These are phyloP conservation scores for Colletotrichum shisoi DNA, from an alignment of 2,329 filamentous ascomycete species.

Conservation along the genomic window DNA sequence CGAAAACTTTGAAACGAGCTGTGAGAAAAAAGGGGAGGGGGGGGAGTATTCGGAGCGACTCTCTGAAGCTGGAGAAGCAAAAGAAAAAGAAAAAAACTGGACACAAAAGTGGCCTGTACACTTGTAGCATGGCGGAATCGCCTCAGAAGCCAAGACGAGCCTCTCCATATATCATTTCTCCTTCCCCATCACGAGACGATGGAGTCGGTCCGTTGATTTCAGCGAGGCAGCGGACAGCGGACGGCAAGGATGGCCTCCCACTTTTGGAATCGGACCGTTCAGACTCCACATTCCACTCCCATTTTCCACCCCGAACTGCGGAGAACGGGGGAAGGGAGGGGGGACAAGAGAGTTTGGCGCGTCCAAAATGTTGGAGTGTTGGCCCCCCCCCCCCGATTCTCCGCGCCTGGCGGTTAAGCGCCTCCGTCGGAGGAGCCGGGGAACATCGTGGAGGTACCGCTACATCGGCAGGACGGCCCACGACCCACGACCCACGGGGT, in stretches of 20 bases:
- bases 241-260: not conserved
- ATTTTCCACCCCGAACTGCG: slow-evolving; percentile 14
- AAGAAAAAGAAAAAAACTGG: not conserved
- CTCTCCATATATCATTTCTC: slow-evolving; percentile 22
- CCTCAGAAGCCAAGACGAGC: slow-evolving; percentile 29
- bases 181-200: slow-evolving; percentile 25
- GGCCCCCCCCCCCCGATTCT: slow-evolving; percentile 30
- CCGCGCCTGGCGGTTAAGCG: slow-evolving; percentile 18
- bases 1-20: not conserved
- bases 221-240: slow-evolving; percentile 28
- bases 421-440: slow-evolving; percentile 24
- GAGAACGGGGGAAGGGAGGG: slow-evolving; percentile 8
- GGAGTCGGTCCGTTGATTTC: slow-evolving; percentile 35
- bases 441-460: slow-evolving; percentile 13
- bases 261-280: slow-evolving; percentile 33
- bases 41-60: slow-evolving; percentile 2
- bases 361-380: slow-evolving; percentile 6
- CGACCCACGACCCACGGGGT: slow-evolving; percentile 1
- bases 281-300: not conserved
- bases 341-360: not conserved
- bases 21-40: no score
- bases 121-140: slow-evolving; percentile 5
- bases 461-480: slow-evolving; percentile 3
- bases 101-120: not conserved
- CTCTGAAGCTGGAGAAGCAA: not conserved